Conservation (phyloP, 2,329 filamentous ascomycete species). For the Ascochyta pisi region DNA sequence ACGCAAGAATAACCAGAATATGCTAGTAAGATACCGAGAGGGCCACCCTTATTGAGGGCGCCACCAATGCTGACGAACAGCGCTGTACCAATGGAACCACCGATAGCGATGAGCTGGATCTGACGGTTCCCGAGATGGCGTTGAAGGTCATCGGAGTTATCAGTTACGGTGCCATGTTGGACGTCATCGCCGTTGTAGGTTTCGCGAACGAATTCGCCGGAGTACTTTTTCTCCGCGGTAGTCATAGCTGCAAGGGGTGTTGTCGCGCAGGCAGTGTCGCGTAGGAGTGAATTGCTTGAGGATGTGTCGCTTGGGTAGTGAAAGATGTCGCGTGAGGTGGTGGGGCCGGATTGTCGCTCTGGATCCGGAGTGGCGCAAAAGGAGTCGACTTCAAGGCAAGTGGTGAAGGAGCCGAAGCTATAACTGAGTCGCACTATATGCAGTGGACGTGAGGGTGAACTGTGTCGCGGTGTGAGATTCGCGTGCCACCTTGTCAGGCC, state of each 20-base stretch:
- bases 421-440: slow-evolving; percentile 32
- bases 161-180: slow-evolving; percentile 37
- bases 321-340: slow-evolving; percentile 14
- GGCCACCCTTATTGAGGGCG: slow-evolving; percentile 60
- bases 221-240: slow-evolving; percentile 41
- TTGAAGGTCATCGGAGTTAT: slow-evolving; percentile 48
- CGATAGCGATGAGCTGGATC: slow-evolving; percentile 52
- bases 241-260: slow-evolving; percentile 37
- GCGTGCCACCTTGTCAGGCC: slow-evolving; percentile 25
- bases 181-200: slow-evolving; percentile 34
- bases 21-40: slow-evolving; percentile 63
- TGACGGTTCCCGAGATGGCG: slow-evolving; percentile 50
- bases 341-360: slow-evolving; percentile 19
- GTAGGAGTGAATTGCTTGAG: slow-evolving; percentile 13
- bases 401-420: slow-evolving; percentile 28
- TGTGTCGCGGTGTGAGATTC: slow-evolving; percentile 19
- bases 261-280: slow-evolving; percentile 29
- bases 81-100: slow-evolving; percentile 52
- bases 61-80: slow-evolving; percentile 69
- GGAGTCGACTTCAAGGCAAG: slow-evolving; percentile 15
- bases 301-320: slow-evolving; percentile 16
- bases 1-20: slow-evolving; percentile 64
- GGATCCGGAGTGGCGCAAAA: slow-evolving; percentile 21
- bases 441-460: slow-evolving; percentile 27
- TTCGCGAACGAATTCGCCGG: slow-evolving; percentile 39